A percentile compares a stretch with the other conserved stretches of the same genome.
Evolutionary conservation across 176 grass and related monocot genomes (phyloP).

Genomic region (Oryza meridionalis): DNA sequence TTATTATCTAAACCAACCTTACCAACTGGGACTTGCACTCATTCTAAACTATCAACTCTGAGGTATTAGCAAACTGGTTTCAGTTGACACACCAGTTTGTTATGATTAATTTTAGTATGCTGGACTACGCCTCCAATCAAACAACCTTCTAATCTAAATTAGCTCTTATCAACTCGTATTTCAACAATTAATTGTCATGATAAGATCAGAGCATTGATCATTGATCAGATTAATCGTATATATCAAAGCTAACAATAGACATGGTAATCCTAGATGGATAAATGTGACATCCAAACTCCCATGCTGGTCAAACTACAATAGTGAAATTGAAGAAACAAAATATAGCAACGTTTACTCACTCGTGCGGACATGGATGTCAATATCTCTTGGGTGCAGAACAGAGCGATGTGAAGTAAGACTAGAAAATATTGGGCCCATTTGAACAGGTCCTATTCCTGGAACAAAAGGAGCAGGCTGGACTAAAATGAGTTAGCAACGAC

Average conservation of each 20-base stretch:
- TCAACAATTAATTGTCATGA: slow-evolving; percentile 6
- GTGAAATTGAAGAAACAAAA: slow-evolving; percentile 5
- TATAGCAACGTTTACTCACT: slow-evolving; percentile 51
- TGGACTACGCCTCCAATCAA: not conserved
- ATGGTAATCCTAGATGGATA: slow-evolving; percentile 25
- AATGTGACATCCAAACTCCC: not conserved
- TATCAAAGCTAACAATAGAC: slow-evolving; percentile 10
- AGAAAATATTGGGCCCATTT: slow-evolving; percentile 72
- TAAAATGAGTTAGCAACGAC: slow-evolving; percentile 45
- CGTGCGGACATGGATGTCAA: slow-evolving; percentile 71
- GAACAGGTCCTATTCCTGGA: slow-evolving; percentile 69
- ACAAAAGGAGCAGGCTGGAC: slow-evolving; percentile 90
- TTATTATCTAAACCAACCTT: not conserved
- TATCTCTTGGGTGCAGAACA: slow-evolving; percentile 67
- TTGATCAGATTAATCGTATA: not conserved
- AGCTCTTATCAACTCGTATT: slow-evolving; percentile 5
- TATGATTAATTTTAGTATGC: slow-evolving; percentile 18
- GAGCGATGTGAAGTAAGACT: slow-evolving; percentile 51
- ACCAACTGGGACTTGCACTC: not conserved
- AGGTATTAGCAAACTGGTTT: slow-evolving; percentile 2
- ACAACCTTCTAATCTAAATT: slow-evolving; percentile 19
- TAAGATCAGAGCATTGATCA: slow-evolving; percentile 12
- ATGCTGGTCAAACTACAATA: not conserved
- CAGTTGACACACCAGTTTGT: not conserved
- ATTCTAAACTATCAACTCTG: slow-evolving; percentile 15